Evolutionary conservation across 2,329 filamentous ascomycete genomes (phyloP).

Genomic region (Metarhizium rileyi): DNA sequence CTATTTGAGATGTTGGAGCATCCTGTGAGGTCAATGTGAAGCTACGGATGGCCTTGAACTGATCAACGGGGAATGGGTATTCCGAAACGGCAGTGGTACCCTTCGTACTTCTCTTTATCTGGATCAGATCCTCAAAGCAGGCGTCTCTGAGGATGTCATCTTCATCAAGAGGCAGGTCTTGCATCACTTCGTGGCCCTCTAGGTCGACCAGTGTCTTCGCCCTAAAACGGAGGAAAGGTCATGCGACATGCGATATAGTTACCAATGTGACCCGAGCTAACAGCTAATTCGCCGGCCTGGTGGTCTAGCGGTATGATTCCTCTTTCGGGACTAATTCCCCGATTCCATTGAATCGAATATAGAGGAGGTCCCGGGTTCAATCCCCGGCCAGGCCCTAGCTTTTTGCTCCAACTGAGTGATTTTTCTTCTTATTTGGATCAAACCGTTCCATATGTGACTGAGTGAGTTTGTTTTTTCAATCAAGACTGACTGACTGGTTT

Average conservation of each 20-base stretch:
- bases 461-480: no score
- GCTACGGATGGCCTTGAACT: background rate
- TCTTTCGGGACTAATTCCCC: slow-evolving; percentile 10
- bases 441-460: no score
- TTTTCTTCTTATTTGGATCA: no score
- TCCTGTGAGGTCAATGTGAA: background rate
- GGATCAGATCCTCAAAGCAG: no score
- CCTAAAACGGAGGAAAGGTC: no score
- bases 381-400: slow-evolving; percentile 6
- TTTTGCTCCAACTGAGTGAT: background rate
- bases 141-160: no score
- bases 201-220: no score
- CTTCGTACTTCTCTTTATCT: no score
- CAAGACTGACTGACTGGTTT: no score
- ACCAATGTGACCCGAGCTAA: background rate
- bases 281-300: slow-evolving; percentile 5
- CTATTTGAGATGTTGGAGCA: background rate
- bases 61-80: background rate
- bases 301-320: slow-evolving; percentile 20
- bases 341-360: slow-evolving; percentile 3
- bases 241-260: background rate
- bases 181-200: no score
- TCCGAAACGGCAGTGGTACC: background rate
- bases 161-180: no score
- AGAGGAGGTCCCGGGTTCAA: slow-evolving; percentile 11